These are phyloP conservation scores for Claviceps monticola DNA, from an alignment of 2,329 filamentous ascomycete species.

Conservation along the genomic window DNA sequence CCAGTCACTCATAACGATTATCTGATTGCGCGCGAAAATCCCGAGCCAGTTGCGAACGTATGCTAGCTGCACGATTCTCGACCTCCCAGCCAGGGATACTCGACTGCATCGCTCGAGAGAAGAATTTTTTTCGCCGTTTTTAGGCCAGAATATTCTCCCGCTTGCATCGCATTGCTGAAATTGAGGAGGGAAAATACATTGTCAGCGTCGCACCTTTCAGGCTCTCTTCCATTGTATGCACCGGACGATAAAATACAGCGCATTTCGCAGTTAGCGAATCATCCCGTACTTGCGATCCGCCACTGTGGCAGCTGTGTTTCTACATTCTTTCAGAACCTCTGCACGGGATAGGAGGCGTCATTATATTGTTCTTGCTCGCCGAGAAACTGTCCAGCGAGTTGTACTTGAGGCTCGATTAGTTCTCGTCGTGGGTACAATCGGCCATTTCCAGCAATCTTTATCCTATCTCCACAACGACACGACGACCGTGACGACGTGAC, in stretches of 20 bases:
- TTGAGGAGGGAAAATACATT: neutral
- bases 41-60: neutral
- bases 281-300: neutral
- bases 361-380: neutral
- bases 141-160: neutral
- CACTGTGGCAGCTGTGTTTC: neutral
- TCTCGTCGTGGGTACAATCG: neutral
- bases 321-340: neutral
- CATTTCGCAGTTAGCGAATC: neutral
- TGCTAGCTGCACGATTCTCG: neutral
- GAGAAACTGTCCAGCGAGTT: neutral
- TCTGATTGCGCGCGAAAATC: neutral
- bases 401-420: neutral
- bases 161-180: neutral
- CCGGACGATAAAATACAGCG: neutral
- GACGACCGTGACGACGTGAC: neutral
- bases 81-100: neutral
- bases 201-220: neutral
- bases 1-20: neutral
- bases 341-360: neutral
- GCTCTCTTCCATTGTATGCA: neutral
- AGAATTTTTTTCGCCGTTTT: neutral
- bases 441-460: neutral
- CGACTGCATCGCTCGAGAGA: neutral
- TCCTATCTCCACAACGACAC: neutral